phyloP scores from a whole-genome alignment of 805 yeast genomes.

The Kurtzmaniella cleridarum region DNA sequence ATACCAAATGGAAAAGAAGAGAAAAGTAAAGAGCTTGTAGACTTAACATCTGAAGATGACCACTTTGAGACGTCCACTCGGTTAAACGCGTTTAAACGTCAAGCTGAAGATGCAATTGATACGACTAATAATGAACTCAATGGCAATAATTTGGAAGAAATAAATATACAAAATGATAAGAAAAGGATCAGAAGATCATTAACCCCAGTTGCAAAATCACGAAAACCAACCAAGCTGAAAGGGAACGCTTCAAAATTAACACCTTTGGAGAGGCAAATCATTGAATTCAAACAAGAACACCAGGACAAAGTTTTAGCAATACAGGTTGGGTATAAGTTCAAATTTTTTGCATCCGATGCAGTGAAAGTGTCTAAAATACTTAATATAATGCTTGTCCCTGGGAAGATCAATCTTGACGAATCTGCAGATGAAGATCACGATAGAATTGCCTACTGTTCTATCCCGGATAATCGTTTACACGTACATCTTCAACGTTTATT shows the following conservation, averaged over 20 bases:
- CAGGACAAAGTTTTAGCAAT: constrained; percentile 69
- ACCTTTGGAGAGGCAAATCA: constrained; percentile 76
- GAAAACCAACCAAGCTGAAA: neutral
- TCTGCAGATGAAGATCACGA: constrained; percentile 45
- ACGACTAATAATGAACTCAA: too few relatives aligned
- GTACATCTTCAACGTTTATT: constrained; percentile 72
- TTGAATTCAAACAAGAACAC: constrained; percentile 56
- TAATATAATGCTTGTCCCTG: constrained; percentile 69
- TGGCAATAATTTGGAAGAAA: neutral
- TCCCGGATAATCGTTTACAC: constrained; percentile 73
- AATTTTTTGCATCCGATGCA: constrained; percentile 85
- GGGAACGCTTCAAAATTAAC: constrained; percentile 29
- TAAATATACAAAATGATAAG: neutral
- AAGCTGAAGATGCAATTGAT: neutral
- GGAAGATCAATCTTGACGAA: constrained; percentile 51
- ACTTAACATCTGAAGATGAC: neutral
- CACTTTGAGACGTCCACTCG: too few relatives aligned
- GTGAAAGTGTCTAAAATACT: constrained; percentile 57
- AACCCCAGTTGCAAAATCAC: neutral
- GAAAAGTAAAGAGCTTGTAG: neutral
- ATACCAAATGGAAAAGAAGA: neutral
- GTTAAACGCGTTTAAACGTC: neutral
- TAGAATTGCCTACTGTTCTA: constrained; percentile 75
- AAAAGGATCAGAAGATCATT: neutral
- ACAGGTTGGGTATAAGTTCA: constrained; percentile 90